These are phyloP conservation scores for Paracoccidioides lutzii DNA, from an alignment of 2,329 filamentous ascomycete genomes.

Conservation along the genomic window DNA sequence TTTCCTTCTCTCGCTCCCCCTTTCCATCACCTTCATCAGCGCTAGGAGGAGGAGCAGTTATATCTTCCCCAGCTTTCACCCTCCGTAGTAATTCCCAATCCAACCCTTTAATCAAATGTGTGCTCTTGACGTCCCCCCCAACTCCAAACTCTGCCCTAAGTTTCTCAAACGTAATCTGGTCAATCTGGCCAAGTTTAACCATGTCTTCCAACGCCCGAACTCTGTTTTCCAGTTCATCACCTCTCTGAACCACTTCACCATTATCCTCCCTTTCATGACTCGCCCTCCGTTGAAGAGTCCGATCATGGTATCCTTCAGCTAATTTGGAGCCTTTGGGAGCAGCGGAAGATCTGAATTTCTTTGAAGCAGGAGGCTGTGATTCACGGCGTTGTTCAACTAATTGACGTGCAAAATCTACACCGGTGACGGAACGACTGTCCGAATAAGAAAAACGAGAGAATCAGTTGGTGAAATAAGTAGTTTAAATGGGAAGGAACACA, in stretches of 20 bases:
- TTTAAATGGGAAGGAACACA: background rate
- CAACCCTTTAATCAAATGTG: slow-evolving; percentile 81
- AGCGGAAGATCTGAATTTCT: slow-evolving; percentile 60
- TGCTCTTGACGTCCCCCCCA: slow-evolving; percentile 66
- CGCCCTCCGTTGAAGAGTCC: slow-evolving; percentile 52
- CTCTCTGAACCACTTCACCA: slow-evolving; percentile 18
- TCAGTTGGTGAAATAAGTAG: slow-evolving; percentile 5
- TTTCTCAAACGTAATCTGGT: slow-evolving; percentile 63
- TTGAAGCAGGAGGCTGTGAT: slow-evolving; percentile 42
- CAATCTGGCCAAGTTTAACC: slow-evolving; percentile 72
- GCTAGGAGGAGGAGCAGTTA: slow-evolving; percentile 25
- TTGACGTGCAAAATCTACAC: slow-evolving; percentile 68
- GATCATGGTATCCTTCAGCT: slow-evolving; percentile 70
- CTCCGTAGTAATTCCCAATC: slow-evolving; percentile 59
- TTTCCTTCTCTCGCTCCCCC: slow-evolving; percentile 20
- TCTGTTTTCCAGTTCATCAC: slow-evolving; percentile 39
- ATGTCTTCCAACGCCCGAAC: slow-evolving; percentile 70
- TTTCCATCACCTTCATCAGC: slow-evolving; percentile 16
- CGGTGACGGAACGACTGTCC: slow-evolving; percentile 52
- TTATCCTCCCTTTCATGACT: slow-evolving; percentile 38
- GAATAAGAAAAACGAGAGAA: background rate
- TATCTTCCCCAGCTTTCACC: slow-evolving; percentile 40
- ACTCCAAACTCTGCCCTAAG: slow-evolving; percentile 59
- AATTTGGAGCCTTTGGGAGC: slow-evolving; percentile 74
- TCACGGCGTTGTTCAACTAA: slow-evolving; percentile 59